phyloP scores from a whole-genome alignment of 164 flowering plant species.

The Echeveria elegans region DNA sequence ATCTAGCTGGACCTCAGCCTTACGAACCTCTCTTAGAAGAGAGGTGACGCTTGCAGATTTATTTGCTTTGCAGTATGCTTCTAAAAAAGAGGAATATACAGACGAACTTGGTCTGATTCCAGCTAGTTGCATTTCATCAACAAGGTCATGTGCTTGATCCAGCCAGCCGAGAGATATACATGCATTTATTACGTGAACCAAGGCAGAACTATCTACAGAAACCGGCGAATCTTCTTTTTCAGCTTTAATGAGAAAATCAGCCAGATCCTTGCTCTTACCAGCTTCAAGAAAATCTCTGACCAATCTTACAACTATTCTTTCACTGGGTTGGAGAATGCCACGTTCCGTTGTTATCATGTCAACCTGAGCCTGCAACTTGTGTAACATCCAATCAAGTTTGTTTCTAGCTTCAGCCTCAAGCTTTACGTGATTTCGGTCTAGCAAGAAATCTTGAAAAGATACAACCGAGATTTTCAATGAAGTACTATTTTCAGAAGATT shows the following conservation, averaged over 20 bases:
- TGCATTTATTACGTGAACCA: constrained; percentile 66
- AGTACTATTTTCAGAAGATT: constrained; percentile 10
- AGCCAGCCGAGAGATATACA: constrained; percentile 82
- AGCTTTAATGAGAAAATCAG: constrained; percentile 61
- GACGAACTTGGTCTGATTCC: constrained; percentile 61
- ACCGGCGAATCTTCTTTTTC: constrained; percentile 62
- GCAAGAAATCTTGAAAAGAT: constrained; percentile 47
- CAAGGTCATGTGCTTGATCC: constrained; percentile 83
- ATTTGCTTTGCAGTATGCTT: constrained; percentile 72
- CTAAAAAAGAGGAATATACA: constrained; percentile 62
- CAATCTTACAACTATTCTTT: constrained; percentile 55
- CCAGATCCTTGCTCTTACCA: constrained; percentile 60
- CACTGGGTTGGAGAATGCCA: constrained; percentile 87
- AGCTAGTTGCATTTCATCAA: constrained; percentile 80
- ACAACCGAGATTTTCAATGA: constrained; percentile 13
- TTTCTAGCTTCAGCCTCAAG: constrained; percentile 58
- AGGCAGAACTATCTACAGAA: constrained; percentile 53
- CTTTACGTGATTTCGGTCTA: constrained; percentile 34
- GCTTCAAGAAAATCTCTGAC: constrained; percentile 75
- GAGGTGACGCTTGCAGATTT: constrained; percentile 37
- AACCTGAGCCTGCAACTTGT: constrained; percentile 43
- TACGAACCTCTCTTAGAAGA: constrained; percentile 69
- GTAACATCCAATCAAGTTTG: constrained; percentile 31
- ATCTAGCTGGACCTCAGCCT: constrained; percentile 80
- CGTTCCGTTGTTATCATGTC: constrained; percentile 56